Evolutionary conservation across 768 basidiomycete genomes (phyloP), one percentile per base, ranked within the genome.

Genomic region (Amylocystis lapponica): DNA sequence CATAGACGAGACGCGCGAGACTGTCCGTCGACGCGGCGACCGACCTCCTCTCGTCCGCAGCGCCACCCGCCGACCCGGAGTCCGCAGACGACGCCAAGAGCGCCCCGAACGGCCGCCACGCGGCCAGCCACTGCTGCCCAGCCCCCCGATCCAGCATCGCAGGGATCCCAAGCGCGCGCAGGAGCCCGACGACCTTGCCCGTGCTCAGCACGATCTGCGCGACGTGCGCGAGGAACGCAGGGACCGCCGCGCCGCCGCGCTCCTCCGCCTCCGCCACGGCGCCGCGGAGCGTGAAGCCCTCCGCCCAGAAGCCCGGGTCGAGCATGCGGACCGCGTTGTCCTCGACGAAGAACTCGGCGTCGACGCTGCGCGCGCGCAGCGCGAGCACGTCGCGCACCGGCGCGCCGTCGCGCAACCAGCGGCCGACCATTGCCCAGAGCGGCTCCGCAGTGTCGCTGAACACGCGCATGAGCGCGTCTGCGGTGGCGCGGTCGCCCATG

Each of bases 331-430:
- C 66, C 16, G 79, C 81, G 53, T 75, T 86, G 47, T 76, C 75
- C 54, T 85, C 83, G 35, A 92, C 78, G 61, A 91, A 90, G 63
- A 89, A 89, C 54, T 92, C 88, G 10, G 82, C 81, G 16, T 83
- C 79, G 1, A 83, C 66, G 7, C 30, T 31, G 23, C 25, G 13
- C 20, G 33, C 12, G 17, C 33, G 29, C n/a, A 23, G 36, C 22
- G 5, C 27, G 23, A 45, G 17, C 29, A 44, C 37, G 16, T 62
- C 54, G 25, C 57, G 57, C 16, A 66, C 55, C 4, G 78, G 78
- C 79, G 85, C 85, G 1, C 88, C 88, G 51, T 83, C 72, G 36
- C 68, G 72, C 40, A 91, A 61, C 89, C 88, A 92, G 43, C 67
- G 66, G 21, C 78, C 75, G 3, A 84, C 67, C 79, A 83, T 83